Base-by-base conservation (phyloP, 1,284 basidiomycete species). In the Fistulina hepatica region DNA sequence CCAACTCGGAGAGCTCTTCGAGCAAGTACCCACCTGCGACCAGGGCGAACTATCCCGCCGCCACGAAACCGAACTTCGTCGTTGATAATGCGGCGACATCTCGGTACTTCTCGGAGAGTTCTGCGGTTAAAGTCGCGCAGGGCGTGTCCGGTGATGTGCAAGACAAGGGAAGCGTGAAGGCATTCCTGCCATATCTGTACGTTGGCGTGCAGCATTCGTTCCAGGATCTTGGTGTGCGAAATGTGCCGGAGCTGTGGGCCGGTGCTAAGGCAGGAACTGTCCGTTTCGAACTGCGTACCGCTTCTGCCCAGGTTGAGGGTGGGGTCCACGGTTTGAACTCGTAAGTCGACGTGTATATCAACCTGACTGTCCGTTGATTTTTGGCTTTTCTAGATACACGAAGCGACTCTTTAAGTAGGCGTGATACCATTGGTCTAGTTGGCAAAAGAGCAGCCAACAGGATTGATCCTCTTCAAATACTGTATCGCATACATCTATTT, bases 71-170 rank as follows among this genome's bases (percentile, higher is more conserved):
- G 58, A 59, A 56, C 40, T 62, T 52, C 23, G 66, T 61, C n/a
- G 63, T 79, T 33, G 92, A 95, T 65, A 98, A 97, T 54, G 94
- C 94, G 11, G 95, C 95, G 4, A 97, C 92, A 3, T 82, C 91
- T 33, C 77, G 94, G 23, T 98, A 98, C 69, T 98, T 98, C 63
- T 95, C 91, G 23, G 95, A 98, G 65, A 76, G 78, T 43, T 92
- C 91, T 43, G 73, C 83, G 2, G 82, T 98, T 59, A 97, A 97
- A 69, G 95, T 98, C 37, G 94, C 94, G 4, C 91, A 95, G 62
- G 94, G 94, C 46, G 95, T 98, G 11, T 84, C 86, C 11, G 94
- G 95, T 20, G 90, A 97, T 48, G 94, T 98, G 11, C 86, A 91
- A 59, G 94, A 98, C 64, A 97, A 97, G 71, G 94, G 95, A 17